Percentiles rank a stretch among this genome's conserved stretches.
Evolutionary conservation across 352 stramenopile species (phyloP).

Genomic region (Globisporangium splendens): DNA sequence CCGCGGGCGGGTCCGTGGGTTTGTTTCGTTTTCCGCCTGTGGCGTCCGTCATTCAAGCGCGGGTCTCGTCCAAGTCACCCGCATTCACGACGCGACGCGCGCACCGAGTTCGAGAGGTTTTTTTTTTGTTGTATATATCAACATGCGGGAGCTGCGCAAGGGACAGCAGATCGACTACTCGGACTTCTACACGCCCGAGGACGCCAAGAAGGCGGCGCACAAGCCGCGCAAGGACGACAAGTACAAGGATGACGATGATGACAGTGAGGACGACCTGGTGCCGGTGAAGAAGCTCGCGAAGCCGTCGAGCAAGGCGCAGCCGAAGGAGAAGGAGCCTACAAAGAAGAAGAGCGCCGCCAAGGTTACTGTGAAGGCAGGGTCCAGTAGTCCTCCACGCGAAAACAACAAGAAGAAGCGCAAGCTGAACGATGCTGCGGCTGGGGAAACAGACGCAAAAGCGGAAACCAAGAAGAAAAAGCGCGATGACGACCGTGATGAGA

Average conservation of each 20-base stretch:
- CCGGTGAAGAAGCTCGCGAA: constrained; percentile 12
- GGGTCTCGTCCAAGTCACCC: constrained; percentile 7
- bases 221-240: constrained; percentile 19
- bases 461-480: constrained; percentile 12
- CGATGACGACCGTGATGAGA: constrained; percentile 9
- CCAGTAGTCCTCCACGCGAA: constrained; percentile 7
- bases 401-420: constrained; percentile 17
- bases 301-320: constrained; percentile 14
- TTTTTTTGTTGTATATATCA: constrained; percentile 16
- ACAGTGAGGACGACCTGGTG: constrained; percentile 20
- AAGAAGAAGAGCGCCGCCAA: constrained; percentile 12
- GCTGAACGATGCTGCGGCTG: neutral
- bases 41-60: constrained; percentile 10
- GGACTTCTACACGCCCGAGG: constrained; percentile 25
- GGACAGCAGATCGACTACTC: constrained; percentile 37
- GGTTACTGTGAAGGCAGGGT: neutral
- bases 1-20: neutral
- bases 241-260: constrained; percentile 27
- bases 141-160: constrained; percentile 34
- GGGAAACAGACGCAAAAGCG: neutral
- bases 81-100: neutral
- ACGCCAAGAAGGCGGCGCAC: constrained; percentile 8
- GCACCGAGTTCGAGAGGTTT: constrained; percentile 17
- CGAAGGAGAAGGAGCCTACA: constrained; percentile 15
- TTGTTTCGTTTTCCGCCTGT: no score